Evolutionary conservation across 2,329 filamentous ascomycete species (phyloP).

Genomic region (Exserohilum turcica): DNA sequence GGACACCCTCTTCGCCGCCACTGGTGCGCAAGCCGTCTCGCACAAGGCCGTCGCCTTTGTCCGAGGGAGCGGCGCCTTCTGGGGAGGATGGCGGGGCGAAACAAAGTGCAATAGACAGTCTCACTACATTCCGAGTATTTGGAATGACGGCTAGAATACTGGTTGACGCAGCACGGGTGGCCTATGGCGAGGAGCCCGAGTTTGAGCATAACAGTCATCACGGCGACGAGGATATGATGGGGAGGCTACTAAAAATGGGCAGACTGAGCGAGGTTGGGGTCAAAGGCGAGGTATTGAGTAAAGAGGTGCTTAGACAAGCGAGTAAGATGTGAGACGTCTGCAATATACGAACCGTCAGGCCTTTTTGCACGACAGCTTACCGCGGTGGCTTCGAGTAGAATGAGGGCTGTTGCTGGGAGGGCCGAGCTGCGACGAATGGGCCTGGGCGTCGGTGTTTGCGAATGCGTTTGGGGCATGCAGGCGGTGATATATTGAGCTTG

Average conservation of each 20-base stretch:
- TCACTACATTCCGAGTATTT: conserved; percentile 79
- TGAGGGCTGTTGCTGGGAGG: too few relatives aligned
- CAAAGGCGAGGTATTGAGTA: conserved; percentile 59
- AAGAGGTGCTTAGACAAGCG: conserved; percentile 57
- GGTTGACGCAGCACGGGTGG: conserved; percentile 83
- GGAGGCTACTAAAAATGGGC: conserved; percentile 60
- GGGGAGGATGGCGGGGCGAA: conserved; percentile 43
- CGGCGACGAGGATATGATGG: conserved; percentile 71
- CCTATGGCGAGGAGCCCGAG: conserved; percentile 80
- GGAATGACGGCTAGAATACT: conserved; percentile 93
- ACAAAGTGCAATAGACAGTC: conserved; percentile 46
- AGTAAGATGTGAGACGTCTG: conserved; percentile 49
- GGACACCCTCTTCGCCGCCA: conserved; percentile 23
- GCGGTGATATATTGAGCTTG: too few relatives aligned
- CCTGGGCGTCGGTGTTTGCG: too few relatives aligned
- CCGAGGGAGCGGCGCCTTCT: conserved; percentile 11
- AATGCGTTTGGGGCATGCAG: too few relatives aligned
- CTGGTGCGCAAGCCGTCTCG: conserved; percentile 11
- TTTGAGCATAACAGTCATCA: conserved; percentile 74
- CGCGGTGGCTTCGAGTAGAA: too few relatives aligned
- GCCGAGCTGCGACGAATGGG: too few relatives aligned
- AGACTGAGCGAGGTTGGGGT: conserved; percentile 58
- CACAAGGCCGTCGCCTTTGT: neutral
- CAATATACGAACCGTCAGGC: neutral
- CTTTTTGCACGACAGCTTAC: too few relatives aligned